Evolutionary conservation across 176 grass and related monocot species (phyloP).

Genomic region (Neostapfia colusana): DNA sequence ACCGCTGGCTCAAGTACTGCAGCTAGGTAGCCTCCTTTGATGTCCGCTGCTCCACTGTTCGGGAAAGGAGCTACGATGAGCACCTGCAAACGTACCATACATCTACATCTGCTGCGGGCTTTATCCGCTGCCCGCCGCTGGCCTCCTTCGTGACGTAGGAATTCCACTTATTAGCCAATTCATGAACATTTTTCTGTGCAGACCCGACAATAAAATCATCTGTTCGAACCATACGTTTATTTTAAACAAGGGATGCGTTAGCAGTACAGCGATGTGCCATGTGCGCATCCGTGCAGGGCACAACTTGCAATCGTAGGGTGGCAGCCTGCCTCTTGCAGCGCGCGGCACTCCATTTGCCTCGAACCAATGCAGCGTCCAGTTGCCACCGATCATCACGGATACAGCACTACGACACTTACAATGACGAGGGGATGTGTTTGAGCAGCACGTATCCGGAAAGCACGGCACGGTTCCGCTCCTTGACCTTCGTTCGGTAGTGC

Average conservation of each 20-base stretch:
- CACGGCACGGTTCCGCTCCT: constrained; percentile 72
- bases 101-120: neutral
- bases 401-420: constrained; percentile 42
- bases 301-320: constrained; percentile 28
- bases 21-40: neutral
- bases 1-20: neutral
- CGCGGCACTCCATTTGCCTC: neutral
- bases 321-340: constrained; percentile 11
- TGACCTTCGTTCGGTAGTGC: constrained; percentile 71
- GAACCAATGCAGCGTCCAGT: neutral
- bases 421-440: constrained; percentile 69
- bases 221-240: neutral
- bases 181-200: neutral
- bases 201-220: neutral
- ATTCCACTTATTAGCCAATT: neutral
- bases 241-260: neutral
- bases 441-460: constrained; percentile 81
- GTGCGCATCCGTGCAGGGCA: too few species aligned
- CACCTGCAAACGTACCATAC: neutral
- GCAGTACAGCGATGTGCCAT: neutral
- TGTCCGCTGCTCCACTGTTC: neutral
- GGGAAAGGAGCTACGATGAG: neutral
- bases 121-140: neutral
- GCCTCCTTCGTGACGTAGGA: too few species aligned
- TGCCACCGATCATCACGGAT: neutral